Evolutionary conservation across 2,329 filamentous ascomycete genomes (phyloP).

Genomic region (Hypoxylon sp.): DNA sequence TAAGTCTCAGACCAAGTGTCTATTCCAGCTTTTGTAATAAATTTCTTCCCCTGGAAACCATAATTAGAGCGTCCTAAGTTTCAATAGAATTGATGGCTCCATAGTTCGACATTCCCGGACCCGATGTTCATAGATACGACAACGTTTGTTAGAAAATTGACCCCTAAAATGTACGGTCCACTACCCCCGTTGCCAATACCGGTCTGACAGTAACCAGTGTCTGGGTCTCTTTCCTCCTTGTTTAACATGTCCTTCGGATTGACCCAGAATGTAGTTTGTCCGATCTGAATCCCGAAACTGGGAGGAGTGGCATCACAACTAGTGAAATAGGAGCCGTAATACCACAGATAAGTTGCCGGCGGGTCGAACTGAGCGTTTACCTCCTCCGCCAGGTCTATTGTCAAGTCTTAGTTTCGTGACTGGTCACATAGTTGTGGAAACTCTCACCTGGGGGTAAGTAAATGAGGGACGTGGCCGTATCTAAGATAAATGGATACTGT

Average conservation of each 20-base stretch:
- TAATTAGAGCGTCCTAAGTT: too few relatives aligned
- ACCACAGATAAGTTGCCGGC: conserved; percentile 55
- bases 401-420: background rate
- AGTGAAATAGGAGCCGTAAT: conserved; percentile 59
- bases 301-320: conserved; percentile 58
- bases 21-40: too few relatives aligned
- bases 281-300: conserved; percentile 55
- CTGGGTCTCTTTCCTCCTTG: conserved; percentile 52
- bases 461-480: conserved; percentile 61
- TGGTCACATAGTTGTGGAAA: conserved; percentile 52
- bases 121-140: conserved; percentile 30
- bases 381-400: conserved; percentile 55
- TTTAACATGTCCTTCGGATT: conserved; percentile 60
- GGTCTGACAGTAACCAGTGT: conserved; percentile 59
- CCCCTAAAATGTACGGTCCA: conserved; percentile 34
- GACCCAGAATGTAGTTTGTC: conserved; percentile 55
- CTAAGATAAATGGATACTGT: conserved; percentile 60
- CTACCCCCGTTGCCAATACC: conserved; percentile 46
- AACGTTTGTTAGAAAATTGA: conserved; percentile 31
- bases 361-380: conserved; percentile 59
- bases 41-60: too few relatives aligned
- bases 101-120: conserved; percentile 21
- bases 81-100: conserved; percentile 32
- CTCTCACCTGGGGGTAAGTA: conserved; percentile 58
- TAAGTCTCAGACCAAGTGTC: too few relatives aligned